A percentile compares a stretch with the other conserved stretches of the same genome.
Evolutionary conservation across 257 asterid species (phyloP).

Genomic region (Lycium barbarum): DNA sequence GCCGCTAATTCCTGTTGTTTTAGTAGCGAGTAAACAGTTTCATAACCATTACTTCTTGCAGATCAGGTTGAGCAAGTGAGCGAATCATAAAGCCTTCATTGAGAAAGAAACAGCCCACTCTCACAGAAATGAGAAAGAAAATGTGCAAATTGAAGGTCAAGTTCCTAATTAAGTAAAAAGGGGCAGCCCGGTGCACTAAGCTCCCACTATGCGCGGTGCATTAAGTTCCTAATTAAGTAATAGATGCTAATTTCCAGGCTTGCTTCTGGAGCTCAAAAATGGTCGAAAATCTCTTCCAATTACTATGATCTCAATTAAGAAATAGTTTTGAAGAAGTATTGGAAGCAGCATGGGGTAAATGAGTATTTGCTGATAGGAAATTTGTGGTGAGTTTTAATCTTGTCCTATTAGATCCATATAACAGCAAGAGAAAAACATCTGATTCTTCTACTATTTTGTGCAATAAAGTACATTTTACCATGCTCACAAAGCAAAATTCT

Average conservation of each 20-base stretch:
- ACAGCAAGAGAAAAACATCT: neutral
- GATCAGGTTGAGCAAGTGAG: conserved; percentile 74
- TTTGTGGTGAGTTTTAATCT: neutral
- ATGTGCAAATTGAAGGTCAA: conserved; percentile 79
- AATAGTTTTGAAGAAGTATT: neutral
- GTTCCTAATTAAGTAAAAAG: conserved; percentile 33
- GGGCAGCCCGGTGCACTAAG: no score
- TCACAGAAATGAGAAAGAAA: conserved; percentile 54
- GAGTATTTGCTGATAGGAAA: neutral
- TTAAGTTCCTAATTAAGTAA: conserved; percentile 39
- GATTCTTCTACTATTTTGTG: neutral
- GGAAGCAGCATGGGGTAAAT: neutral
- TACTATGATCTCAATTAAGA: neutral
- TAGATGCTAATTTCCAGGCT: conserved; percentile 62
- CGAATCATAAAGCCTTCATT: conserved; percentile 59
- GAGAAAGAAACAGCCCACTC: conserved; percentile 42
- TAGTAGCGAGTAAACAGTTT: conserved; percentile 46
- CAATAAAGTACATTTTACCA: no score
- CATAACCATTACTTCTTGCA: conserved; percentile 50
- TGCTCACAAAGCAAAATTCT: no score
- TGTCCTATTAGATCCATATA: neutral
- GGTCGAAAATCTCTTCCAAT: conserved; percentile 43
- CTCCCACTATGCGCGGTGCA: no score
- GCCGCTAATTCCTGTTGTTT: no score
- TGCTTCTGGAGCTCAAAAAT: conserved; percentile 94